Evolutionary conservation across 1,284 basidiomycete genomes (phyloP).

Genomic region (Fomitopsis pinicola): DNA sequence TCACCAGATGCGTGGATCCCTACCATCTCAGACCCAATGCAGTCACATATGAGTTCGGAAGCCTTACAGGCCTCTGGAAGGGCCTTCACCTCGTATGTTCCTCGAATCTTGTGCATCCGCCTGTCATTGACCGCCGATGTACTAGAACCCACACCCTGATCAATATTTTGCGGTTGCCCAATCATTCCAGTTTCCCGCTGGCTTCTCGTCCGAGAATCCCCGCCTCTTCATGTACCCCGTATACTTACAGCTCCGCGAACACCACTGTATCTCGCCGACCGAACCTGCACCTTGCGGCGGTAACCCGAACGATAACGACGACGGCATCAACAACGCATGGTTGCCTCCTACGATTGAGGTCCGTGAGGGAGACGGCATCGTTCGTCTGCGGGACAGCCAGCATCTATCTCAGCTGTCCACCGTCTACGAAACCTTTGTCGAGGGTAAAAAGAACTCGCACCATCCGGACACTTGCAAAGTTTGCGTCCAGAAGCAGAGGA

Average conservation of each 20-base stretch:
- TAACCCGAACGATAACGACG: slow-evolving; percentile 30
- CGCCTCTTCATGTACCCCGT: slow-evolving; percentile 39
- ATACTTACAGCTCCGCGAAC: slow-evolving; percentile 52
- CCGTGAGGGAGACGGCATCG: slow-evolving; percentile 17
- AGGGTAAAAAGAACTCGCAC: slow-evolving; percentile 34
- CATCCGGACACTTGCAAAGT: slow-evolving; percentile 34
- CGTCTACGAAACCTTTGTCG: slow-evolving; percentile 32
- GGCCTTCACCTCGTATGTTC: slow-evolving; percentile 51
- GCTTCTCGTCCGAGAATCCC: slow-evolving; percentile 35
- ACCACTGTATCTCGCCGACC: slow-evolving; percentile 43
- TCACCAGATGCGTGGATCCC: slow-evolving; percentile 43
- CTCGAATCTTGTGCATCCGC: not conserved
- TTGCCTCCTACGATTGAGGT: slow-evolving; percentile 32
- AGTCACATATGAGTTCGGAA: slow-evolving; percentile 43
- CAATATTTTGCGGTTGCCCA: slow-evolving; percentile 29
- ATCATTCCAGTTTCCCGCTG: slow-evolving; percentile 22
- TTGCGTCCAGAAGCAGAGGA: slow-evolving; percentile 16
- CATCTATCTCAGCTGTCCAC: slow-evolving; percentile 9
- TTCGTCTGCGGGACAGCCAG: slow-evolving; percentile 6
- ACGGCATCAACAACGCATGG: slow-evolving; percentile 53
- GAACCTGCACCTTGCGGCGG: slow-evolving; percentile 24
- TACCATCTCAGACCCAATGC: slow-evolving; percentile 35
- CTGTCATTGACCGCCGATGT: not conserved
- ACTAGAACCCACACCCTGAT: slow-evolving; percentile 29
- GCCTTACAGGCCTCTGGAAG: slow-evolving; percentile 54